Conservation (phyloP, 495 filamentous ascomycete species). For the Cudoniella acicularis region DNA sequence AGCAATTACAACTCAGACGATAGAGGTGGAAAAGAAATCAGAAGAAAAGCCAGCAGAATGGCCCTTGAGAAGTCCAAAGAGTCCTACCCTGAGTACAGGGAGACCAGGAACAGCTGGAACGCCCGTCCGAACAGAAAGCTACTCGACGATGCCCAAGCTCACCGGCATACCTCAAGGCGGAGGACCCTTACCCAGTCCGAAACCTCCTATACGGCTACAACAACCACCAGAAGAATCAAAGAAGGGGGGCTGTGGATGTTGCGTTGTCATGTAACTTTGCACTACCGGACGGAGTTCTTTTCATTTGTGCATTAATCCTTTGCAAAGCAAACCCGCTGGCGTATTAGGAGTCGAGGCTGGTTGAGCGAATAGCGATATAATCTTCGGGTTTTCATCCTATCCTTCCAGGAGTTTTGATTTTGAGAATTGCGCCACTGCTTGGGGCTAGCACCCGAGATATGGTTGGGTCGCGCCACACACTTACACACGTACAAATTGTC, state of each 20-base stretch:
- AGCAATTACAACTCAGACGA: conserved; percentile 19
- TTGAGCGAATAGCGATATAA: not conserved
- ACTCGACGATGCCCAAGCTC: conserved; percentile 57
- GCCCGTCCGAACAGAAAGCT: conserved; percentile 24
- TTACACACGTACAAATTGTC: conserved; percentile 26
- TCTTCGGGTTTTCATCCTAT: not conserved
- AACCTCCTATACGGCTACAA: conserved; percentile 22
- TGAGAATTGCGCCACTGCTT: not conserved
- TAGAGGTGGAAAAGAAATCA: conserved; percentile 32
- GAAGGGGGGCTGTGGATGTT: conserved; percentile 48
- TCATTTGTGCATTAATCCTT: not conserved
- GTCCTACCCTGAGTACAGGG: conserved; percentile 31
- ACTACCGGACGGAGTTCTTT: not conserved
- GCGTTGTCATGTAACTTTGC: conserved; percentile 46
- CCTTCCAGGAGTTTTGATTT: not conserved
- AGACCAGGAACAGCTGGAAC: conserved; percentile 40
- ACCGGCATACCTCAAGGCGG: conserved; percentile 34
- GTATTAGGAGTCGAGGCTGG: not conserved
- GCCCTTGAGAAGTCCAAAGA: conserved; percentile 35
- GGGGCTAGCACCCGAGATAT: not conserved
- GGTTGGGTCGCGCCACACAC: conserved; percentile 4
- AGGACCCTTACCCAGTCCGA: conserved; percentile 34
- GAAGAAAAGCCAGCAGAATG: conserved; percentile 28
- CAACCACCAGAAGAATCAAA: conserved; percentile 25
- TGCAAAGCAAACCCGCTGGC: not conserved